Evolutionary conservation across 2,329 filamentous ascomycete genomes (phyloP), one percentile per base, ranked within the genome.

Genomic region (Tympanopsis confertula): DNA sequence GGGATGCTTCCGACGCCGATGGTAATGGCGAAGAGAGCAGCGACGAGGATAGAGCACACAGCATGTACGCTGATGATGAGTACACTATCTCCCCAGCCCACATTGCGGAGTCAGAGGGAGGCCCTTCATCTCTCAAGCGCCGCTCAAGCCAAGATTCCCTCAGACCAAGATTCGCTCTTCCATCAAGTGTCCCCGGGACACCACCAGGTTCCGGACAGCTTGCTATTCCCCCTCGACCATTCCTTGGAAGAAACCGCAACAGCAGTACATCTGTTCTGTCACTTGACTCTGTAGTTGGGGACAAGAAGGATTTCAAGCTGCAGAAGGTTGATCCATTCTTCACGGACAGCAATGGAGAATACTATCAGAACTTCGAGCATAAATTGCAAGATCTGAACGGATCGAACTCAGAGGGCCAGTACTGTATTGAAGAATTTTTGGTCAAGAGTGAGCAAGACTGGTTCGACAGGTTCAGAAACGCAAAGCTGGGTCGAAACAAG

Each of bases 261-360:
- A 59, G 57, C 42, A 60, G 55, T 42, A 53, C 57, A 32, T 70
- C 66, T 2, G 58, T 60, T 3, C 59, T 79, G 19, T 75, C 70
- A 19, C 59, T 77, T 4, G 61, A 74, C 38, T 64, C 64, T 3
- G 65, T 81, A 20, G 63, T 78, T 19, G 71, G 74, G n/a, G 72
- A 74, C 41, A 75, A 75, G 50, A 69, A 69, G 38, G 68, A 78
- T 47, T 76, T 70, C 49, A 69, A 72, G 43, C 64, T 80, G n/a
- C 77, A 82, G 49, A 74, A 79, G 40, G 72, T 82, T 0, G 74
- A 78, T 45, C 77, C 76, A 2, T 78, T 75, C 57, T 82, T 82
- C 57, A 80, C 71, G 5, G 78, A 82, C 49, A 68, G 69, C 35
- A 74, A 66, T 22, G 76, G 74, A 20, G 63, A 76, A 43, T 82